A percentile compares a stretch with the other conserved stretches of the same genome.
phyloP scores from a whole-genome alignment of 164 flowering plant species.

The Chimonanthus praecox region DNA sequence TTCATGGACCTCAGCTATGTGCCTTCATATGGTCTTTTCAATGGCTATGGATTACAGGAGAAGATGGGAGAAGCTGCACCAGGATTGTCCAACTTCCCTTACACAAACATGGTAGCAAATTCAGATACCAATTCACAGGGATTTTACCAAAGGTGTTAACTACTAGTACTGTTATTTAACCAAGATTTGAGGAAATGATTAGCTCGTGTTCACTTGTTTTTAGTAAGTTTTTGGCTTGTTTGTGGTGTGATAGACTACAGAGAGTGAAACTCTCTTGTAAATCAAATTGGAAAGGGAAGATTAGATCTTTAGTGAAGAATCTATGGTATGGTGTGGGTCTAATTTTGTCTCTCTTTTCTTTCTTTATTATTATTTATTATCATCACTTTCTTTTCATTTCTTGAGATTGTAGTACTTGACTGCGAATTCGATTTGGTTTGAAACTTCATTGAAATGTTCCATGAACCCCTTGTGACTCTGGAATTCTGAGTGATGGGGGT shows the following conservation, averaged over 20 bases:
- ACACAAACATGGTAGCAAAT: neutral
- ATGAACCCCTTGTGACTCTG: constrained; percentile 1
- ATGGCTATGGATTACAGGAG: neutral
- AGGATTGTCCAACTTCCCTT: neutral
- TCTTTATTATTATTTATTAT: neutral
- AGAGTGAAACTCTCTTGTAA: neutral
- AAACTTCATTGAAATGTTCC: constrained; percentile 1
- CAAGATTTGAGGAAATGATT: neutral
- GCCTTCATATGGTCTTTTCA: neutral
- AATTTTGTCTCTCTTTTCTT: too few relatives aligned
- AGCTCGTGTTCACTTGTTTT: neutral
- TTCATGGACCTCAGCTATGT: neutral
- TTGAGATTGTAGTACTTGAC: neutral
- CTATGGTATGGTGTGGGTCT: neutral
- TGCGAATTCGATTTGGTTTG: constrained; percentile 6
- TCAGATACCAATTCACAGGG: constrained; percentile 3
- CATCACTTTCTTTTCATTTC: neutral
- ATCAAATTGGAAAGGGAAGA: neutral
- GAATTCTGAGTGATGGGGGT: neutral
- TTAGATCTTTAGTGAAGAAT: neutral
- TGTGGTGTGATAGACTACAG: neutral
- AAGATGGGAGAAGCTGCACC: neutral
- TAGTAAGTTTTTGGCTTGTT: neutral
- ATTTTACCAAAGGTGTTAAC: constrained; percentile 5
- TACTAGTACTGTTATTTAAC: neutral